Evolutionary conservation across 495 filamentous ascomycete species (phyloP), one percentile per base, ranked within the genome.

Genomic region (Lophium mytilinum): DNA sequence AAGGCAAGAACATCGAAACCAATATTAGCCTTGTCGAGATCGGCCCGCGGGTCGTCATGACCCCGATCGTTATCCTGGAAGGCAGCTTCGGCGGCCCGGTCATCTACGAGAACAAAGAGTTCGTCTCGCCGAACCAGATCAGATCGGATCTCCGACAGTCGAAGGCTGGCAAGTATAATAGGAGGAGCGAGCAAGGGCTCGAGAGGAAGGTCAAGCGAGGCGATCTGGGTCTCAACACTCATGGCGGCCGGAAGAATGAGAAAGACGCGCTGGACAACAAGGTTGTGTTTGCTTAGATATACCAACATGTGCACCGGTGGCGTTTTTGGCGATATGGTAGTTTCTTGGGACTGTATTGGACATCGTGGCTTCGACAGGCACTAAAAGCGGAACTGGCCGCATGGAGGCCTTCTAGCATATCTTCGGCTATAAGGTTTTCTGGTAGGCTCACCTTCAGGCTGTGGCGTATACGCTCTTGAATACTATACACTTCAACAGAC

Each of bases 101-200:
- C 53, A 91, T 98, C 60, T 97, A 95, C 75, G 90, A 97, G 80
- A 98, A 98, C 72, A 95, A 93, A 78, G 88, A 96, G 66, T 98
- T 96, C 66, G 89, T 98, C 52, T 90, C 85, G 63, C 94, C 93
- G 34, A 98, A 98, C 76, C 90, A 95, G 72, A 83, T 98, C 58
- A 80, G 93, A 54, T 73, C 87, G 18, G 93, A 96, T 52, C 64
- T 95, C 56, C 76, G 89, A 57, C 72, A 82, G 68, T 73, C 75
- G 62, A 88, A 88, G 75, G 90, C 92, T 14, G 77, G 82, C 21
- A 82, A 82, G 54, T 88, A 93, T 67, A 84, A 86, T 50, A 70
- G 75, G 45, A 77, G 93, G 46, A 80, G 81, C 17, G 91, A 96
- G 69, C 80, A 83, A 62, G 73, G 78, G 65, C 74, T 86, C 35